Percentiles rank a stretch among this genome's conserved stretches.
Evolutionary conservation across 352 stramenopile species (phyloP).

Genomic region (Phytophthora pisi): DNA sequence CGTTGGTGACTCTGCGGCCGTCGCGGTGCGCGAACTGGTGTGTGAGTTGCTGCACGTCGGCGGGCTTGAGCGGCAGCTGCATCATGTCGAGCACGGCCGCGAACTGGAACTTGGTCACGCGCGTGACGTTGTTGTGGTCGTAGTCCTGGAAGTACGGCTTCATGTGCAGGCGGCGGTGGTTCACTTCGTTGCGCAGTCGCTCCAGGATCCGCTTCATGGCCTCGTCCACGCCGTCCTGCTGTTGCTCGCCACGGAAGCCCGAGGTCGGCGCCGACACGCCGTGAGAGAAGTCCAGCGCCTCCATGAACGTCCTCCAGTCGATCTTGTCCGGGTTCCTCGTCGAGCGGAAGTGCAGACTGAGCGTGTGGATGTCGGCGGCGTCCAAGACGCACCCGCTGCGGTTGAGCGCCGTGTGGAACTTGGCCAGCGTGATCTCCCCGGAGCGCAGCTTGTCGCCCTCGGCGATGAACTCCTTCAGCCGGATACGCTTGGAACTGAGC

Average conservation of each 20-base stretch:
- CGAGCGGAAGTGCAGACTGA: constrained; percentile 71
- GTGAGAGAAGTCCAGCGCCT: constrained; percentile 56
- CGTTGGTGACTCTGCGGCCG: constrained; percentile 56
- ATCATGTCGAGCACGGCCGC: constrained; percentile 87
- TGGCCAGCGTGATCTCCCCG: constrained; percentile 81
- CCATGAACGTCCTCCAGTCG: constrained; percentile 78
- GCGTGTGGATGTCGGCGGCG: constrained; percentile 63
- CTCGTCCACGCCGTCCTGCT: constrained; percentile 20
- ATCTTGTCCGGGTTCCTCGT: constrained; percentile 72
- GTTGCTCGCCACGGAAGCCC: not conserved
- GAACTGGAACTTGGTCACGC: constrained; percentile 85
- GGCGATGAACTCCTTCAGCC: constrained; percentile 83
- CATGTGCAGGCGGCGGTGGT: constrained; percentile 75
- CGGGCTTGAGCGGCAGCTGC: constrained; percentile 55
- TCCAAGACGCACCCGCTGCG: constrained; percentile 76
- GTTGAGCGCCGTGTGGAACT: constrained; percentile 88
- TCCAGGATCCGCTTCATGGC: constrained; percentile 46
- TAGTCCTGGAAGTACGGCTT: constrained; percentile 91
- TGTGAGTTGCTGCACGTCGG: constrained; percentile 59
- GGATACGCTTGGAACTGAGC: constrained; percentile 65
- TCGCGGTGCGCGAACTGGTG: constrained; percentile 59
- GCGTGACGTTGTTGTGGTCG: constrained; percentile 74
- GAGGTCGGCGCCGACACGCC: constrained; percentile 11
- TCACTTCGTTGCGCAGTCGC: constrained; percentile 59
- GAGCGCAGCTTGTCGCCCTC: constrained; percentile 83